A percentile compares a stretch with the other conserved stretches of the same genome.
Conservation (phyloP, 2,329 filamentous ascomycete genomes). For the Byssoonygena ceratinophila region DNA sequence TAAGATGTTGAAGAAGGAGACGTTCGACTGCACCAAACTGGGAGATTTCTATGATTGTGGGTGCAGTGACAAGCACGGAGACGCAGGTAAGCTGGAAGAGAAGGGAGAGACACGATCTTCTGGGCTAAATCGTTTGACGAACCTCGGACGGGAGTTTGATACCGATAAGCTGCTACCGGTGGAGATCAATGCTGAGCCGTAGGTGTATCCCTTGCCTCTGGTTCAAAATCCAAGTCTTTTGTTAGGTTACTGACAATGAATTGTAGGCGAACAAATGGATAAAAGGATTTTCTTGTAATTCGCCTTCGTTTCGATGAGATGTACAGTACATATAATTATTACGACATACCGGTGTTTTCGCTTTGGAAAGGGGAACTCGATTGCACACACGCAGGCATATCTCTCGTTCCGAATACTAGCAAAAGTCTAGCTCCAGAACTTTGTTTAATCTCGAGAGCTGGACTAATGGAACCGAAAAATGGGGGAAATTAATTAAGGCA, state of each 20-base stretch:
- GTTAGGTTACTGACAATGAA: not conserved
- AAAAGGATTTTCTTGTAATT: not conserved
- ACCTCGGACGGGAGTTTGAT: conserved; percentile 9
- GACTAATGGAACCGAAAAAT: no score
- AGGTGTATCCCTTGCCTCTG: conserved; percentile 3
- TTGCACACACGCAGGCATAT: no score
- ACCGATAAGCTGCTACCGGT: conserved; percentile 11
- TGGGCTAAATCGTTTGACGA: conserved; percentile 9
- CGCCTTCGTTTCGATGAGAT: no score
- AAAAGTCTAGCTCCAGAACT: no score
- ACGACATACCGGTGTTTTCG: not conserved
- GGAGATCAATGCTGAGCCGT: conserved; percentile 18
- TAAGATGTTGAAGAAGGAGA: conserved; percentile 48
- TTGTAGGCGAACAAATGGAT: conserved; percentile 10
- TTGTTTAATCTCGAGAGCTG: no score
- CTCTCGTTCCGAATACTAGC: no score
- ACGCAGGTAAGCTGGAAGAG: conserved; percentile 19
- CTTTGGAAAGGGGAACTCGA: no score
- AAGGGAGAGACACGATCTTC: conserved; percentile 7
- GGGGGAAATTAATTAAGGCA: no score
- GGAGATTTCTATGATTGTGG: conserved; percentile 59
- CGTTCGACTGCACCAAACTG: conserved; percentile 55
- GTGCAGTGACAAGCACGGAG: conserved; percentile 47
- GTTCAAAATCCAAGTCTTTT: no score
- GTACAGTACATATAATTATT: conserved; percentile 4